Percentiles rank a stretch among this genome's conserved stretches.
phyloP scores from a whole-genome alignment of 2,329 filamentous ascomycete species.

The Aspergillus floridensis region DNA sequence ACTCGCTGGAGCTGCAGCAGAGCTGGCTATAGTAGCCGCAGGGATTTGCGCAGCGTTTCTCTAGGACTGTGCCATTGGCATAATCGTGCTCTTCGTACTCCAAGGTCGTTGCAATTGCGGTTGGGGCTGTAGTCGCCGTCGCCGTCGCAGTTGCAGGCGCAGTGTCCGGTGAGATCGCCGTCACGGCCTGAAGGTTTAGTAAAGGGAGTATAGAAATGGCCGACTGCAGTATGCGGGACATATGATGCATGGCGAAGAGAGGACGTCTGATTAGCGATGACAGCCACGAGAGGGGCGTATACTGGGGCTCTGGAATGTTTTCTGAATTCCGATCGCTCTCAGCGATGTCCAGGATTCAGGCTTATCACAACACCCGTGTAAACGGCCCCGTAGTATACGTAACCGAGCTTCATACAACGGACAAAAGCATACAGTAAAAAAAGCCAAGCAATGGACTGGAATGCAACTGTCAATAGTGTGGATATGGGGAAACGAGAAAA shows the following conservation, averaged over 20 bases:
- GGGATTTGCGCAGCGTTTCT: slow-evolving; percentile 46
- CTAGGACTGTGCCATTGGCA: slow-evolving; percentile 20
- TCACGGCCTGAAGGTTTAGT: slow-evolving; percentile 23
- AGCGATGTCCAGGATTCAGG: not conserved
- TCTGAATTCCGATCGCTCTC: slow-evolving; percentile 6
- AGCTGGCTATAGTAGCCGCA: slow-evolving; percentile 54
- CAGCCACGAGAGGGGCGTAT: slow-evolving; percentile 6
- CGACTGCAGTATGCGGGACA: slow-evolving; percentile 23
- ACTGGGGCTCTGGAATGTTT: slow-evolving; percentile 3
- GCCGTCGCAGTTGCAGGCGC: slow-evolving; percentile 20
- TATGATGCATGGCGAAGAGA: slow-evolving; percentile 32
- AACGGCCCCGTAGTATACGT: not conserved
- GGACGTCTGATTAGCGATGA: slow-evolving; percentile 1
- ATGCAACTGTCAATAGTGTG: not conserved
- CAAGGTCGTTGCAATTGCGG: not conserved
- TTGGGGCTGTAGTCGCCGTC: not conserved
- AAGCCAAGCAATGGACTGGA: slow-evolving; percentile 7
- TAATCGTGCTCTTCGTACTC: not conserved
- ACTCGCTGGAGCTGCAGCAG: slow-evolving; percentile 48
- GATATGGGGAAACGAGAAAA: not conserved
- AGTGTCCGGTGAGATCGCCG: slow-evolving; percentile 21
- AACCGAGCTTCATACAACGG: not conserved
- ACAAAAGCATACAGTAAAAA: not conserved
- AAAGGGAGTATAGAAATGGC: slow-evolving; percentile 29
- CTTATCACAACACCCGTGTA: not conserved